Evolutionary conservation across 257 asterid species (phyloP).

Genomic region (Catharanthus roseus): DNA sequence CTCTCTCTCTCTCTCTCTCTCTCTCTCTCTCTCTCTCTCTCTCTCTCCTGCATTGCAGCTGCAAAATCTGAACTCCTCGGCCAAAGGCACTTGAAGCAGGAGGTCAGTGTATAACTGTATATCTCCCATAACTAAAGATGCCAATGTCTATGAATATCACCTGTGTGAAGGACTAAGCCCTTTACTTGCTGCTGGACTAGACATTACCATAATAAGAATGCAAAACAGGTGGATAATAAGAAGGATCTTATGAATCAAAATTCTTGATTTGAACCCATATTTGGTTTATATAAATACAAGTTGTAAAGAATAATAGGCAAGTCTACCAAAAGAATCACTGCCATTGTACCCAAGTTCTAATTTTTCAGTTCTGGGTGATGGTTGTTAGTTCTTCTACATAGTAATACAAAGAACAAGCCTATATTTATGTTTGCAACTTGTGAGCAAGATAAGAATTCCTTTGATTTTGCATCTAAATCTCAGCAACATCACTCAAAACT

Average conservation of each 20-base stretch:
- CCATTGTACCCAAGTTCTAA: neutral
- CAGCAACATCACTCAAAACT: neutral
- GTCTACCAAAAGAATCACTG: conserved; percentile 1
- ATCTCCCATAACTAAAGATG: too few relatives aligned
- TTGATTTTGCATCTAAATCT: conserved; percentile 9
- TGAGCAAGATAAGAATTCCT: conserved; percentile 2
- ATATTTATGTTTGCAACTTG: neutral
- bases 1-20: too few relatives aligned
- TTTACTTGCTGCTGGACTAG: too few relatives aligned
- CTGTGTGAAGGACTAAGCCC: too few relatives aligned
- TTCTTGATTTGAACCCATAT: neutral
- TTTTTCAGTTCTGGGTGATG: conserved; percentile 1
- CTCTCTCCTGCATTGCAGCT: too few relatives aligned
- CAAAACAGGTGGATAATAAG: neutral
- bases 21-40: too few relatives aligned
- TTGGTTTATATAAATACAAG: neutral
- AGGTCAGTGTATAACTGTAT: too few relatives aligned
- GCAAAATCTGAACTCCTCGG: too few relatives aligned
- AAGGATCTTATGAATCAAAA: neutral
- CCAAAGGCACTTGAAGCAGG: too few relatives aligned
- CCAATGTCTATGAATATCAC: too few relatives aligned
- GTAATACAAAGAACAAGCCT: neutral
- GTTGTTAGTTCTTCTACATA: neutral
- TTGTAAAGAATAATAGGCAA: neutral
- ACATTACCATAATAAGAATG: neutral